Conservation (phyloP, 345 rosid species). For the Boechera divaricarpa region DNA sequence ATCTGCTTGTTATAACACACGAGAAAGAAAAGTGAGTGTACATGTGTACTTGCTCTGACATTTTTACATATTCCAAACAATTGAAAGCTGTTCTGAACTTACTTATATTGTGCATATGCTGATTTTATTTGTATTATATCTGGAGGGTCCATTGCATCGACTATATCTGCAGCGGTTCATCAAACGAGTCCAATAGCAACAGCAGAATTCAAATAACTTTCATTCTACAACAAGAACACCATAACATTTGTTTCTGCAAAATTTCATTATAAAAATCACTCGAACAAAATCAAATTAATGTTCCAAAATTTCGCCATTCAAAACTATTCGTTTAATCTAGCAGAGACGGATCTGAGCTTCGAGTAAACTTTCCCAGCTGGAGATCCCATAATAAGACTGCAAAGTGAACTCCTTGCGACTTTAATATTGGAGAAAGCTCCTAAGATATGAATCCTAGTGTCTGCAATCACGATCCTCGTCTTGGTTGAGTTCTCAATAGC, state of each 20-base stretch:
- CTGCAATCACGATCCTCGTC: constrained; percentile 26
- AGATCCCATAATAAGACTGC: constrained; percentile 33
- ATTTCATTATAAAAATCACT: constrained; percentile 15
- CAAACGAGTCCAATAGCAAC: background rate
- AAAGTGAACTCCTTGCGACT: constrained; percentile 24
- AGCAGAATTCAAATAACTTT: background rate
- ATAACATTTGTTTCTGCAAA: background rate
- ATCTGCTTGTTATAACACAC: constrained; percentile 93
- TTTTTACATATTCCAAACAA: constrained; percentile 1
- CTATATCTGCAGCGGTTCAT: too few species aligned
- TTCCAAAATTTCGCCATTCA: constrained; percentile 1
- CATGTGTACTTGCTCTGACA: constrained; percentile 10
- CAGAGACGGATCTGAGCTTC: constrained; percentile 8
- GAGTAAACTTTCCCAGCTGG: constrained; percentile 29
- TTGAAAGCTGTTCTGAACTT: constrained; percentile 14
- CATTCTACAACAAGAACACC: too few species aligned
- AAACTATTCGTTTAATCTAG: constrained; percentile 21
- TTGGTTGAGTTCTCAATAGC: constrained; percentile 27
- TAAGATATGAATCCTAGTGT: constrained; percentile 25
- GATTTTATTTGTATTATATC: constrained; percentile 36
- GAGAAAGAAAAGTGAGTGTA: constrained; percentile 94
- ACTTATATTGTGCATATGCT: constrained; percentile 17
- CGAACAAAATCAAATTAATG: constrained; percentile 41
- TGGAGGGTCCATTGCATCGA: constrained; percentile 55
- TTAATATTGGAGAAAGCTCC: constrained; percentile 30